Percentiles rank a stretch among this genome's conserved stretches.
Conservation (phyloP, 495 filamentous ascomycete genomes). For the Penicillium malachiteum region DNA sequence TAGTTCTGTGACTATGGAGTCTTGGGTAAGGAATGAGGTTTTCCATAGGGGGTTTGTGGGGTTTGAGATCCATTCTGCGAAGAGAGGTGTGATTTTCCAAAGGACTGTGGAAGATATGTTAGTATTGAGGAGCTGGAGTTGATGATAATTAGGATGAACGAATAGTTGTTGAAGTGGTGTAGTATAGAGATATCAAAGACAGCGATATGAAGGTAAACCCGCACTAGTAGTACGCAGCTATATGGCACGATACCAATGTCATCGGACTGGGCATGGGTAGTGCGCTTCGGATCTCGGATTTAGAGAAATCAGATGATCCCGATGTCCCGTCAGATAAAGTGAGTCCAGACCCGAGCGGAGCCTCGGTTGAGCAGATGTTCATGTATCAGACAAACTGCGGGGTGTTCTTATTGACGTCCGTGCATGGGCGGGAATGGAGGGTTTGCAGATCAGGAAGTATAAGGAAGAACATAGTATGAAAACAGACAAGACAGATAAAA, state of each 20-base stretch:
- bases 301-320: slow-evolving; percentile 1
- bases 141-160: not conserved
- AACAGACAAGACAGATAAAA: not conserved
- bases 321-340: not conserved
- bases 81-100: slow-evolving; percentile 88
- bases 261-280: no score
- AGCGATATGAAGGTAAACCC: no score
- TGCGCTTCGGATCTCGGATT: no score
- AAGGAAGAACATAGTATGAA: no score
- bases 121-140: not conserved
- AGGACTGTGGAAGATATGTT: slow-evolving; percentile 51
- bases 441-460: not conserved
- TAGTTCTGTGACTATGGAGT: slow-evolving; percentile 71
- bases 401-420: slow-evolving; percentile 4
- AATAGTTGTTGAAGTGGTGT: not conserved
- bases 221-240: no score
- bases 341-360: slow-evolving; percentile 7
- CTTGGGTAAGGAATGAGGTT: slow-evolving; percentile 48
- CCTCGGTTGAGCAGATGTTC: not conserved
- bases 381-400: slow-evolving; percentile 2
- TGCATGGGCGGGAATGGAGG: slow-evolving; percentile 5
- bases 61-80: slow-evolving; percentile 77
- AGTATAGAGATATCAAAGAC: no score
- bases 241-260: no score
- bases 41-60: slow-evolving; percentile 64